Percentiles rank a stretch among this genome's conserved stretches.
Evolutionary conservation across 257 asterid genomes (phyloP).

Genomic region (Haberlea rhodopensis): DNA sequence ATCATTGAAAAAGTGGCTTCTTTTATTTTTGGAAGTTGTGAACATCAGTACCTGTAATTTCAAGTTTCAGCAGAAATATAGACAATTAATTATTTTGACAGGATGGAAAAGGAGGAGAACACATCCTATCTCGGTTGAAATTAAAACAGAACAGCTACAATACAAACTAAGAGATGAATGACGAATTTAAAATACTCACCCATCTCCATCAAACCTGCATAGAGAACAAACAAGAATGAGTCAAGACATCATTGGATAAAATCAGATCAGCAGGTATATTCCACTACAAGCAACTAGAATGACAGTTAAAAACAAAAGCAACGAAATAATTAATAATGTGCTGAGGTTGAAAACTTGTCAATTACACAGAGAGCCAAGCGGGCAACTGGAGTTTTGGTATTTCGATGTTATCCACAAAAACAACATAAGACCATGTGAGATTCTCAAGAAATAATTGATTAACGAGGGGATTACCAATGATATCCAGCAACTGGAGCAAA

Average conservation of each 20-base stretch:
- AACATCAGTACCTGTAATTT: not conserved
- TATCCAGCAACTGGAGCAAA: conserved; percentile 94
- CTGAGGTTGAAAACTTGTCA: not conserved
- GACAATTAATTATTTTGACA: not conserved
- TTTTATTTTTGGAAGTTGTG: not conserved
- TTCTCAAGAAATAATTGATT: conserved; percentile 9
- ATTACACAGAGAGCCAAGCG: not conserved
- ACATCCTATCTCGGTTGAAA: conserved; percentile 19
- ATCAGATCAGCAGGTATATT: conserved; percentile 18
- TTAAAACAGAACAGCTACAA: conserved; percentile 24
- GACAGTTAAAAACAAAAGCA: not conserved
- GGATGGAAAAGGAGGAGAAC: conserved; percentile 5
- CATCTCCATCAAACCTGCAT: conserved; percentile 99
- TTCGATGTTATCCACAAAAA: not conserved
- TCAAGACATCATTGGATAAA: conserved; percentile 19
- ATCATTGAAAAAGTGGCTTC: not conserved
- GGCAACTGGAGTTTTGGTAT: conserved; percentile 1
- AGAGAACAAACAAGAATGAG: conserved; percentile 27
- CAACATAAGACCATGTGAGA: not conserved
- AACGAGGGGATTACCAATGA: conserved; percentile 60
- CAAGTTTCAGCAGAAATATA: not conserved
- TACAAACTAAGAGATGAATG: conserved; percentile 26
- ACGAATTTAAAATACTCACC: conserved; percentile 53
- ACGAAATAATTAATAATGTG: conserved; percentile 19
- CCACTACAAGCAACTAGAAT: not conserved